Percentiles rank a stretch among this genome's conserved stretches.
These are phyloP conservation scores for Magnolia kwangsiensis DNA, from an alignment of 164 flowering plant species.

Conservation along the genomic window DNA sequence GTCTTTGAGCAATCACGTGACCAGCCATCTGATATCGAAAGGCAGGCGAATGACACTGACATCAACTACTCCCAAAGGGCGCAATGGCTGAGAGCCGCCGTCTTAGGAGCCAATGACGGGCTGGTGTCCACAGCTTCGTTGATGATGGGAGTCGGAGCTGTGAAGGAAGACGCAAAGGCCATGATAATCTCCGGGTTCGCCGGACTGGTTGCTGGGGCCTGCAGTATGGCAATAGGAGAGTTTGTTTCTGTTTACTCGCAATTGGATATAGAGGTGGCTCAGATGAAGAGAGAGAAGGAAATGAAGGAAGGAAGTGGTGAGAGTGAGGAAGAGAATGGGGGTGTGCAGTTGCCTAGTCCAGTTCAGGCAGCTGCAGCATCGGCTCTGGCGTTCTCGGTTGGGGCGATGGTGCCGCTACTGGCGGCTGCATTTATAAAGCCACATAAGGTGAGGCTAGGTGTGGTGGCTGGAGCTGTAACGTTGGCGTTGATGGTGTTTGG, in stretches of 20 bases:
- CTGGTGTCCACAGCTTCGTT: slow-evolving; percentile 28
- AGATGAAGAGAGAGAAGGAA: slow-evolving; percentile 19
- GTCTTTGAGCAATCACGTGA: neutral
- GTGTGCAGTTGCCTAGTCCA: slow-evolving; percentile 17
- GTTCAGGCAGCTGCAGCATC: slow-evolving; percentile 24
- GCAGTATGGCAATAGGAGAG: slow-evolving; percentile 35
- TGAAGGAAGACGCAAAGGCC: slow-evolving; percentile 18
- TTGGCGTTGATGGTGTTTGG: slow-evolving; percentile 29
- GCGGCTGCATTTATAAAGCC: slow-evolving; percentile 20
- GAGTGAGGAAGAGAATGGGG: neutral
- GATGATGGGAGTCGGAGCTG: slow-evolving; percentile 34
- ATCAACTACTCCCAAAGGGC: slow-evolving; percentile 26
- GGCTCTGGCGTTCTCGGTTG: slow-evolving; percentile 22
- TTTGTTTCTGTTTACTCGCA: slow-evolving; percentile 33
- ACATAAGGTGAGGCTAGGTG: slow-evolving; percentile 21
- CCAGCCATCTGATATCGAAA: neutral
- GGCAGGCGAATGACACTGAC: neutral
- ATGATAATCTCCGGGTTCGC: slow-evolving; percentile 29
- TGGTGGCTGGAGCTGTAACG: slow-evolving; percentile 15
- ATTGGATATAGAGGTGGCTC: slow-evolving; percentile 27
- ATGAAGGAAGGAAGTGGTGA: neutral
- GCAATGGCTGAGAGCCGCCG: slow-evolving; percentile 33
- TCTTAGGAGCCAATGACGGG: slow-evolving; percentile 35
- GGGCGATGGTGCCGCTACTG: slow-evolving; percentile 22
- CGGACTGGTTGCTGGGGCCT: slow-evolving; percentile 29